phyloP scores from a whole-genome alignment of 768 basidiomycete species.

The Lactarius vividus region DNA sequence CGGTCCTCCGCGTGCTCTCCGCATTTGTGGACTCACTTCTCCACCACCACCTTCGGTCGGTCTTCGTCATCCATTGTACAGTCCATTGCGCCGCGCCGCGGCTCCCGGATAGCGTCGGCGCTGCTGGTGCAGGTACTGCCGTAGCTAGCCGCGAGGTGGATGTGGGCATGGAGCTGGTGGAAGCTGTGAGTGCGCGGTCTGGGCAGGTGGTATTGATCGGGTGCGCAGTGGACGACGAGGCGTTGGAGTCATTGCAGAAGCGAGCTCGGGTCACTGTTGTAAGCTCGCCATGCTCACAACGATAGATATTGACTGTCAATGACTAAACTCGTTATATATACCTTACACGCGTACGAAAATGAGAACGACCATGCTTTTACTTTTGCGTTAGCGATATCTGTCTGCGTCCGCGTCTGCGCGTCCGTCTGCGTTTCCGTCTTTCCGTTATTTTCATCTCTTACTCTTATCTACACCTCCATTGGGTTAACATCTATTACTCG shows the following conservation, averaged over 20 bases:
- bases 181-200: neutral
- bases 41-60: conserved; percentile 5
- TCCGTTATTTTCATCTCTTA: too few relatives aligned
- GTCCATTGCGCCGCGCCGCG: neutral
- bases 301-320: too few relatives aligned
- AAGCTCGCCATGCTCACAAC: too few relatives aligned
- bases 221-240: conserved; percentile 10
- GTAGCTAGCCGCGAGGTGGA: neutral
- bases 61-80: neutral
- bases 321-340: too few relatives aligned
- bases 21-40: neutral
- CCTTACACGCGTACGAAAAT: too few relatives aligned
- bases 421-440: too few relatives aligned
- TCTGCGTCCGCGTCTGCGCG: too few relatives aligned
- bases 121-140: neutral
- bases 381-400: too few relatives aligned
- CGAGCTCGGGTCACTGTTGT: neutral
- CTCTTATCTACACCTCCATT: too few relatives aligned
- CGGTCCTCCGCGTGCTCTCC: neutral
- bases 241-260: conserved; percentile 6
- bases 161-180: conserved; percentile 11
- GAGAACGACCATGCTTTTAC: too few relatives aligned
- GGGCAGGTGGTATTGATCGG: conserved; percentile 12
- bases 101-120: neutral
- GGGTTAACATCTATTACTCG: too few relatives aligned